Percentiles rank a stretch among this genome's conserved stretches.
These are phyloP conservation scores for Populus hybrid DNA, from an alignment of 441 rosid species.

Conservation along the genomic window DNA sequence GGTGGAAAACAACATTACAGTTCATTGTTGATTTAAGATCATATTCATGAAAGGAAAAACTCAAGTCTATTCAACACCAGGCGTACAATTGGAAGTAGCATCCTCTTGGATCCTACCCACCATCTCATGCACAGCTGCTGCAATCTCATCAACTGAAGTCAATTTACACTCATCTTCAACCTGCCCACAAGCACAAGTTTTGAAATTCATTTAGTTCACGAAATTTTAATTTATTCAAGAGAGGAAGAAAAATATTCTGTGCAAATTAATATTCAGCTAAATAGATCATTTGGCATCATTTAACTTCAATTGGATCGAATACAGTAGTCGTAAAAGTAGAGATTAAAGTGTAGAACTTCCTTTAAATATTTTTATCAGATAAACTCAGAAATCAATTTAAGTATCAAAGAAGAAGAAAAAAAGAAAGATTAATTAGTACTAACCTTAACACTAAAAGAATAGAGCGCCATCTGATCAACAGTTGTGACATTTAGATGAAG, in stretches of 20 bases:
- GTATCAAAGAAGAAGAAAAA: not conserved
- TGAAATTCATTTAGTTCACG: not conserved
- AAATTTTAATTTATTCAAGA: not conserved
- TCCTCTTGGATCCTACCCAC: constrained; percentile 39
- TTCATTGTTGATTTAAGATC: not conserved
- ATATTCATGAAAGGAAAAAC: not conserved
- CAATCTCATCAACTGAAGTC: constrained; percentile 46
- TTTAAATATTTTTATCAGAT: not conserved
- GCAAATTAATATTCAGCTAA: not conserved
- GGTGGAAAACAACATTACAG: constrained; percentile 1
- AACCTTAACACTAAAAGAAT: constrained; percentile 55
- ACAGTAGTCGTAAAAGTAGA: not conserved
- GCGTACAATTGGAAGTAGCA: not conserved
- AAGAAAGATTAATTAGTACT: not conserved
- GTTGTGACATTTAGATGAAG: constrained; percentile 57
- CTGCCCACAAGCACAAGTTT: constrained; percentile 31
- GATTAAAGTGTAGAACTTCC: not conserved
- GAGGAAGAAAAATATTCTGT: not conserved
- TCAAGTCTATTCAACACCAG: not conserved
- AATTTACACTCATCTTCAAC: constrained; percentile 45
- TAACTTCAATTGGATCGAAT: not conserved
- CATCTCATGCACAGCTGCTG: constrained; percentile 54
- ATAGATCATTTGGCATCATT: not conserved
- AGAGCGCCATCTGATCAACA: constrained; percentile 37
- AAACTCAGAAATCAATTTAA: not conserved